Percentiles rank a stretch among this genome's conserved stretches.
phyloP scores from a whole-genome alignment of 2,329 filamentous ascomycete genomes.

The Alternaria brassicicola region DNA sequence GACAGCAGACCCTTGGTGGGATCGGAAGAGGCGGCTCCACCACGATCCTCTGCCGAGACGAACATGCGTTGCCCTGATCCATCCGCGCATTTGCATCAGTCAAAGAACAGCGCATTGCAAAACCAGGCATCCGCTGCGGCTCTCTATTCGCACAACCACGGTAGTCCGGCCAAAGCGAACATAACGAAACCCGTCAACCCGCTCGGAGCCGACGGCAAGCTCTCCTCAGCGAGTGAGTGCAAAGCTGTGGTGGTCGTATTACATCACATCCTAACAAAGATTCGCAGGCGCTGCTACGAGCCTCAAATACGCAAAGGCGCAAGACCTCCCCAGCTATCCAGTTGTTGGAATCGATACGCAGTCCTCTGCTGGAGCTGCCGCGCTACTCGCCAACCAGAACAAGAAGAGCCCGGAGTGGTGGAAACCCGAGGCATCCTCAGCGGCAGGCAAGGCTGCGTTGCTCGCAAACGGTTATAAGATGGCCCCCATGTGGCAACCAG shows the following conservation, averaged over 20 bases:
- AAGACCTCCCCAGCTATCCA: slow-evolving; percentile 77
- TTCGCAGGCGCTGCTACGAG: slow-evolving; percentile 63
- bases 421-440: slow-evolving; percentile 65
- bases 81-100: slow-evolving; percentile 44
- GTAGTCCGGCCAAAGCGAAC: slow-evolving; percentile 31
- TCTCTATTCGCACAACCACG: slow-evolving; percentile 59
- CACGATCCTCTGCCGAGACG: slow-evolving; percentile 21
- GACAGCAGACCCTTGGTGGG: slow-evolving; percentile 28
- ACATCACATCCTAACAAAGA: slow-evolving; percentile 9
- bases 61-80: slow-evolving; percentile 52
- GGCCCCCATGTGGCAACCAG: slow-evolving; percentile 67
- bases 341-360: slow-evolving; percentile 65
- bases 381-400: slow-evolving; percentile 74
- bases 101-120: slow-evolving; percentile 49
- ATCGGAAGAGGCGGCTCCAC: slow-evolving; percentile 30
- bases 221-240: slow-evolving; percentile 62
- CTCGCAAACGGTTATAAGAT: slow-evolving; percentile 66
- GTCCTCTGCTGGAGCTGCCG: slow-evolving; percentile 74
- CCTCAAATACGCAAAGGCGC: slow-evolving; percentile 73
- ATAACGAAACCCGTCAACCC: slow-evolving; percentile 34
- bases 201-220: slow-evolving; percentile 60
- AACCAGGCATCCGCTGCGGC: slow-evolving; percentile 66
- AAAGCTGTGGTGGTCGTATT: background rate
- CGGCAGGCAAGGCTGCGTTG: slow-evolving; percentile 65
- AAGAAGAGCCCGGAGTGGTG: slow-evolving; percentile 69